Conservation (phyloP, 108 stramenopile species). For the Asterionellopsis glacialis region DNA sequence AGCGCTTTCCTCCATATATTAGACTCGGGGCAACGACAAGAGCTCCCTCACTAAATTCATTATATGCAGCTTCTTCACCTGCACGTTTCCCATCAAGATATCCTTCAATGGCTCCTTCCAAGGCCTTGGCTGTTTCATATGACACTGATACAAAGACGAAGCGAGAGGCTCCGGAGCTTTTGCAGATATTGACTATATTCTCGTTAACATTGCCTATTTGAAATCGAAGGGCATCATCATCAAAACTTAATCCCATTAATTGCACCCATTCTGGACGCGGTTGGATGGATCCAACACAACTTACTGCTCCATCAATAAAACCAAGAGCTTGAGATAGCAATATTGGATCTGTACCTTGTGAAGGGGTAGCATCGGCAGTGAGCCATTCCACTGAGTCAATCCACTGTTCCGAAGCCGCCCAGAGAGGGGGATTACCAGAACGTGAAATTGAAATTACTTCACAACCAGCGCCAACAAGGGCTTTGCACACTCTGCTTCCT, state of each 20-base stretch:
- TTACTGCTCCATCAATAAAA: not conserved
- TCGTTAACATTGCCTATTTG: conserved; percentile 17
- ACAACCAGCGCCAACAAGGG: conserved; percentile 7
- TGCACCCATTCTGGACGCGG: conserved; percentile 8
- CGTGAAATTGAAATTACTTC: no score
- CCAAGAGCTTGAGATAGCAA: not conserved
- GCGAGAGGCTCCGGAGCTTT: conserved; percentile 1
- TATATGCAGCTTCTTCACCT: conserved; percentile 2
- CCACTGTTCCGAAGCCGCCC: no score
- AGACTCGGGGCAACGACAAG: conserved; percentile 11
- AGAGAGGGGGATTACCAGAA: no score
- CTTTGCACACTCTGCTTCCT: conserved; percentile 11
- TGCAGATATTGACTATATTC: not conserved
- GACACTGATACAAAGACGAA: conserved; percentile 15
- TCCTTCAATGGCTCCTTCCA: conserved; percentile 20
- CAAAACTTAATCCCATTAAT: conserved; percentile 14
- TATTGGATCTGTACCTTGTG: not conserved
- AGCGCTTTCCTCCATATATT: conserved; percentile 17
- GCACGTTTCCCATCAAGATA: conserved; percentile 16
- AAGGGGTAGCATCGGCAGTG: not conserved
- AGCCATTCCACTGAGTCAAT: conserved; percentile 14
- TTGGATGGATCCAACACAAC: conserved; percentile 16
- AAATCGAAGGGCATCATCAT: conserved; percentile 3
- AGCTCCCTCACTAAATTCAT: conserved; percentile 5
- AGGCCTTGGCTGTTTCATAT: conserved; percentile 5